Evolutionary conservation across 1,139 yeast genomes (phyloP).

Genomic region (Spathaspora sp.): DNA sequence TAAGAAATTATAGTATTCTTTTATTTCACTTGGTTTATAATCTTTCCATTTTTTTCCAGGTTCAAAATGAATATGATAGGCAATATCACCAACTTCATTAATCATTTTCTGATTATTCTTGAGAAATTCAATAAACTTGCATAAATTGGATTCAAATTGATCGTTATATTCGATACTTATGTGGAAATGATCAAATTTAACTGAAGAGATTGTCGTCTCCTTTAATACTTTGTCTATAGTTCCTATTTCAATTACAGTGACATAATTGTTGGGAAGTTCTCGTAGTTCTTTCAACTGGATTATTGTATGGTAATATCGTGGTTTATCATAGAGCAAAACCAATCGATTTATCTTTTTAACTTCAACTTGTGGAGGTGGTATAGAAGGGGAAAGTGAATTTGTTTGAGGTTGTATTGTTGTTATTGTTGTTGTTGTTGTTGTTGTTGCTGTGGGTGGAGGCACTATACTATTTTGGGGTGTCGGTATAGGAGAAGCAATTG

Average conservation of each 20-base stretch:
- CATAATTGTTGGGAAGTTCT: slow-evolving; percentile 19
- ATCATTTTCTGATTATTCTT: slow-evolving; percentile 19
- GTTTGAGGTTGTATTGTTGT: neutral
- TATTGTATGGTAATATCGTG: slow-evolving; percentile 29
- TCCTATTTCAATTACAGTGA: slow-evolving; percentile 22
- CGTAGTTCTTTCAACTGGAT: slow-evolving; percentile 27
- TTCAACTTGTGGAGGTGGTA: slow-evolving; percentile 1
- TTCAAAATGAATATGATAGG: slow-evolving; percentile 41
- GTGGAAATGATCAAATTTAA: slow-evolving; percentile 28
- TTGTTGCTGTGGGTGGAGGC: neutral
- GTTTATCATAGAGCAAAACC: slow-evolving; percentile 33
- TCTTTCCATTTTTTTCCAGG: slow-evolving; percentile 37
- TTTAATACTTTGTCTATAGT: slow-evolving; percentile 12
- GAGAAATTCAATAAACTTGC: slow-evolving; percentile 23
- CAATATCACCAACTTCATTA: slow-evolving; percentile 23
- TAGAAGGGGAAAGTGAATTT: neutral
- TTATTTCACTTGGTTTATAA: slow-evolving; percentile 25
- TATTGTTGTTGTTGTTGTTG: neutral
- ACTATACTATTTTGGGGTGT: neutral
- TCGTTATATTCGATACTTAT: slow-evolving; percentile 37
- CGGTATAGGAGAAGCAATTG: neutral
- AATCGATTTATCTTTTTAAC: slow-evolving; percentile 20
- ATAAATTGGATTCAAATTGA: slow-evolving; percentile 26
- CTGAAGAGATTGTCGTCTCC: slow-evolving; percentile 14
- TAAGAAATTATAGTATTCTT: slow-evolving; percentile 27